phyloP scores from a whole-genome alignment of 2,329 filamentous ascomycete species.

The Trichoderma gracile region DNA sequence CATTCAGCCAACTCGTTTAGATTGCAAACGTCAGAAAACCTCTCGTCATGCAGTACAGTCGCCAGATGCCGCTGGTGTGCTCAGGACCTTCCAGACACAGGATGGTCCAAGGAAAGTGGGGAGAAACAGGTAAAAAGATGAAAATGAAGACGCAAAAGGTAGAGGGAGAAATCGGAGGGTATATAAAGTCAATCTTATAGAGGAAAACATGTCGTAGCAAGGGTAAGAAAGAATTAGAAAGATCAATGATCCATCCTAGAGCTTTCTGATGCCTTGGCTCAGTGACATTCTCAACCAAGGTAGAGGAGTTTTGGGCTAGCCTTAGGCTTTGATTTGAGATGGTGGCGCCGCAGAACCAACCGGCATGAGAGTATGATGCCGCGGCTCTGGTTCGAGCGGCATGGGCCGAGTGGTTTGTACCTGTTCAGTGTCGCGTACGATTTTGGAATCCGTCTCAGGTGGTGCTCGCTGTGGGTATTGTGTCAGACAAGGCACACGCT shows the following conservation, averaged over 20 bases:
- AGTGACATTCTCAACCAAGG: background rate
- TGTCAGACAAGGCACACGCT: background rate
- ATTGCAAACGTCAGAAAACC: constrained; percentile 15
- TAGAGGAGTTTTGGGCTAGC: background rate
- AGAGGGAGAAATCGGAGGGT: background rate
- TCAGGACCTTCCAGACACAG: background rate
- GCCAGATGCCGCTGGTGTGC: constrained; percentile 12
- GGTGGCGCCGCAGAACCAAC: constrained; percentile 4
- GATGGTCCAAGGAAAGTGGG: background rate
- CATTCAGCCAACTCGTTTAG: constrained; percentile 12
- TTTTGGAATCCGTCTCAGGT: background rate
- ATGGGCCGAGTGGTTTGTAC: constrained; percentile 16
- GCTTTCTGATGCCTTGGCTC: background rate
- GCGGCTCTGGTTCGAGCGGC: constrained; percentile 15
- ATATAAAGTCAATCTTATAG: constrained; percentile 4
- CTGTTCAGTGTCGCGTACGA: background rate
- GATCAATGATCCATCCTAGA: background rate
- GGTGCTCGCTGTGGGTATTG: background rate
- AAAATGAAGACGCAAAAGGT: background rate
- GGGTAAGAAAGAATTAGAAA: background rate
- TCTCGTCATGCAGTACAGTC: background rate
- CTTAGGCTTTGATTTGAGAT: constrained; percentile 20
- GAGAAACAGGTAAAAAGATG: background rate
- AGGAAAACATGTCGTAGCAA: background rate
- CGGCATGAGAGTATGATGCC: constrained; percentile 12